Evolutionary conservation across 2,329 filamentous ascomycete species (phyloP).

Genomic region (Penicillium crustosum): DNA sequence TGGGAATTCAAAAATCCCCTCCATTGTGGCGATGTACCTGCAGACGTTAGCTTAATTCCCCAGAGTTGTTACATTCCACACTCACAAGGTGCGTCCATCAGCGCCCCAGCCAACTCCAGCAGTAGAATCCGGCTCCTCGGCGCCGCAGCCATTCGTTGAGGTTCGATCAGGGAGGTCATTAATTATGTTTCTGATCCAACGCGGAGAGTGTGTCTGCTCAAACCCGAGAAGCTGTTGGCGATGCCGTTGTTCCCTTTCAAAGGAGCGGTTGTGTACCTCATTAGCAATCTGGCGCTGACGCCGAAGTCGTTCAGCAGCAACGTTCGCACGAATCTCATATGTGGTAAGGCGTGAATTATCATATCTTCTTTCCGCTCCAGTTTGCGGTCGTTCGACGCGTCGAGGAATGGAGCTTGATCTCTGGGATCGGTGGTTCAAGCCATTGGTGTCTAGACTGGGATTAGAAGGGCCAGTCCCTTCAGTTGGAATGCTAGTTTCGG

Average conservation of each 20-base stretch:
- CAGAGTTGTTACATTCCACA: constrained; percentile 21
- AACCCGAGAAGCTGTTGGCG: constrained; percentile 35
- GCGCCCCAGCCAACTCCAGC: constrained; percentile 50
- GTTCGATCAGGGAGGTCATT: constrained; percentile 38
- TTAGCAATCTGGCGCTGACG: constrained; percentile 39
- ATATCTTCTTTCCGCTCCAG: constrained; percentile 26
- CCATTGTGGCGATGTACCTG: constrained; percentile 50
- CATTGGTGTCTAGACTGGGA: constrained; percentile 24
- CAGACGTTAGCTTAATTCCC: constrained; percentile 1
- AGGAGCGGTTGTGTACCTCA: constrained; percentile 34
- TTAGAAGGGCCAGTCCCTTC: constrained; percentile 20
- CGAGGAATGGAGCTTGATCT: constrained; percentile 40
- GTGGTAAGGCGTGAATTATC: constrained; percentile 30
- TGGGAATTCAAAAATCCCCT: constrained; percentile 50
- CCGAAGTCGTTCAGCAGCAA: constrained; percentile 42
- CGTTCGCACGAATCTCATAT: constrained; percentile 39
- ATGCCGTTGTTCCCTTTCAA: constrained; percentile 35
- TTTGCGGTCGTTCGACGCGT: constrained; percentile 30
- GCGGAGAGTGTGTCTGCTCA: constrained; percentile 38
- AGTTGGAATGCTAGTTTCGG: constrained; percentile 20
- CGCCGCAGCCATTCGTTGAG: constrained; percentile 31
- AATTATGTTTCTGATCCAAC: constrained; percentile 40
- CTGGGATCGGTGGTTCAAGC: constrained; percentile 28
- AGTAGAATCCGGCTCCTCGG: constrained; percentile 44
- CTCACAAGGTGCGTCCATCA: constrained; percentile 50